phyloP scores from a whole-genome alignment of 2,329 filamentous ascomycete genomes.

The Apiospora pterosperma region DNA sequence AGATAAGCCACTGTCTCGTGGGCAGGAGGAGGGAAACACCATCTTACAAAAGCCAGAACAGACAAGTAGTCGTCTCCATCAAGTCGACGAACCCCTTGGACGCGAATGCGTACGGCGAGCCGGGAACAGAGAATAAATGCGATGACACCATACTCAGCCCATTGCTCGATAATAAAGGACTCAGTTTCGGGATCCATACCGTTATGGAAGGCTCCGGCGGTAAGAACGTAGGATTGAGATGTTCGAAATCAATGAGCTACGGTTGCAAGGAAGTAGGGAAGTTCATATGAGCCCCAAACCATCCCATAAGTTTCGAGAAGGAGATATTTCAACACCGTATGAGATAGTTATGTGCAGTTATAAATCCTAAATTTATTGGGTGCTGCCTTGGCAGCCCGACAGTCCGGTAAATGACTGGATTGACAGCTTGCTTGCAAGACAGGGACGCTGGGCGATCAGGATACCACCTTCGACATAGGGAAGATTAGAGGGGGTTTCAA shows the following conservation, averaged over 20 bases:
- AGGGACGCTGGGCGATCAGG: too few relatives aligned
- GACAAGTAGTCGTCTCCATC: not conserved
- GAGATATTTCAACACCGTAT: too few relatives aligned
- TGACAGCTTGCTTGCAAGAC: too few relatives aligned
- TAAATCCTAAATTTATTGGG: too few relatives aligned
- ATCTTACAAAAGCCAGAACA: not conserved
- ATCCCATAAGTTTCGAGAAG: too few relatives aligned
- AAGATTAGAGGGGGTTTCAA: too few relatives aligned
- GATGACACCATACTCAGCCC: not conserved
- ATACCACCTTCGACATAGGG: too few relatives aligned
- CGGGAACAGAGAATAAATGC: not conserved
- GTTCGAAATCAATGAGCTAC: too few relatives aligned
- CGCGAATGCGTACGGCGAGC: not conserved
- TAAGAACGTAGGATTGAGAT: rapidly evolving
- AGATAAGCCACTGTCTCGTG: too few relatives aligned
- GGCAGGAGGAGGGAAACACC: too few relatives aligned
- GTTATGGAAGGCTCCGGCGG: not conserved
- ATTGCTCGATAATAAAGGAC: not conserved
- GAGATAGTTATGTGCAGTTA: too few relatives aligned
- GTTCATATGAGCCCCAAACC: not conserved
- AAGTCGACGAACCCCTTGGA: not conserved
- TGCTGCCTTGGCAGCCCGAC: not conserved
- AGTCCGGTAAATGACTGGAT: too few relatives aligned
- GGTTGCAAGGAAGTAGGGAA: not conserved
- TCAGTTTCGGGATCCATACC: not conserved